phyloP scores from a whole-genome alignment of 2,329 filamentous ascomycete species.

The Aphanoascus verrucosus region DNA sequence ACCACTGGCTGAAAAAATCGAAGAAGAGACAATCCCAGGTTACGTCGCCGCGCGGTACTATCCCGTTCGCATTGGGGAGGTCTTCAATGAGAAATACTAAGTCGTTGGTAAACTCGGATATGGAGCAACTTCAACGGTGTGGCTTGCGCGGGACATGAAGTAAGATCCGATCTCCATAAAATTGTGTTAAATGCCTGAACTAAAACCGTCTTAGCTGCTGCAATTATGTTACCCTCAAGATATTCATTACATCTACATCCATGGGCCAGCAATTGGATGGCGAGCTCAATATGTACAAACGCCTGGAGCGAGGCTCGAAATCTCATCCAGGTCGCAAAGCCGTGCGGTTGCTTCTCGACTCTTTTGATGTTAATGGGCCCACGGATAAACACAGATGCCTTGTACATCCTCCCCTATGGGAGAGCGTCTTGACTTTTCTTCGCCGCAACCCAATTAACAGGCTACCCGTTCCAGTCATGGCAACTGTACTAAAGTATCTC shows the following conservation, averaged over 20 bases:
- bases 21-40: conserved; percentile 26
- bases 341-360: conserved; percentile 24
- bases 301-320: conserved; percentile 23
- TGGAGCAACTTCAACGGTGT: conserved; percentile 28
- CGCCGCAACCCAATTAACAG: conserved; percentile 14
- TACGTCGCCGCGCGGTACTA: conserved; percentile 22
- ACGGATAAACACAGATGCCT: conserved; percentile 20
- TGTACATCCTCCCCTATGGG: conserved; percentile 18
- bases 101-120: conserved; percentile 30
- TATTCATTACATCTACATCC: conserved; percentile 22
- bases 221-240: conserved; percentile 25
- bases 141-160: conserved; percentile 25
- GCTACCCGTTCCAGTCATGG: conserved; percentile 13
- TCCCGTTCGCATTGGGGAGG: conserved; percentile 24
- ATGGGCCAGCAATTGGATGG: conserved; percentile 25
- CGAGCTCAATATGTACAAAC: conserved; percentile 38
- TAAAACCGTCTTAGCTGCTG: conserved; percentile 16
- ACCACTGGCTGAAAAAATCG: conserved; percentile 19
- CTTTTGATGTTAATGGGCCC: conserved; percentile 22
- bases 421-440: conserved; percentile 15
- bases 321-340: conserved; percentile 24
- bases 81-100: conserved; percentile 25
- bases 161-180: conserved; percentile 13
- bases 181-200: conserved; percentile 10
- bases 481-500: conserved; percentile 10